phyloP scores from a whole-genome alignment of 129 eudicot genomes.

The Centella asiatica region DNA sequence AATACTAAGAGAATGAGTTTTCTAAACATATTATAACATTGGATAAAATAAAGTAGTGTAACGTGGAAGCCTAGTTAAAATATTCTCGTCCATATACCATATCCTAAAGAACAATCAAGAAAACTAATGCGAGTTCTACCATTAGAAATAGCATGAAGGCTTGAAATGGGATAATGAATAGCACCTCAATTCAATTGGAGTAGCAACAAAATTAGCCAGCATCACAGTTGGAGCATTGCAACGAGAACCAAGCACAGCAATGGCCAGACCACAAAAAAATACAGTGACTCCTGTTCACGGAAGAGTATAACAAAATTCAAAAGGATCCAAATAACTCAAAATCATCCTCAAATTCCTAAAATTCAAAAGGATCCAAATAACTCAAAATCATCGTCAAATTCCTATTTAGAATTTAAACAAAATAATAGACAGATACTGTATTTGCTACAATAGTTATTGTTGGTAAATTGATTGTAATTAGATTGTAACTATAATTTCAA shows the following conservation, averaged over 20 bases:
- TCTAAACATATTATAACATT: too few relatives aligned
- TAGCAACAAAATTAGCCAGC: constrained; percentile 76
- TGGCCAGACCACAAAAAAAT: constrained; percentile 72
- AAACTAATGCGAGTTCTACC: neutral
- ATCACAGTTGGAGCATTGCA: constrained; percentile 81
- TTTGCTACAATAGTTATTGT: too few relatives aligned
- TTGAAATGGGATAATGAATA: neutral
- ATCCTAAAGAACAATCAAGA: neutral
- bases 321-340: constrained; percentile 1
- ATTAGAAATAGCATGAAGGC: neutral
- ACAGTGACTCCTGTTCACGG: constrained; percentile 66
- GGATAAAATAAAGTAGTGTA: too few relatives aligned
- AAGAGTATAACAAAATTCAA: constrained; percentile 4
- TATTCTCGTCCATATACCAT: neutral
- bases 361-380: neutral
- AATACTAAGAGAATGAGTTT: too few relatives aligned
- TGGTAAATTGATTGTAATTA: too few relatives aligned
- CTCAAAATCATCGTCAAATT: neutral
- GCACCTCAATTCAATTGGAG: constrained; percentile 93
- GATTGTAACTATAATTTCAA: too few relatives aligned
- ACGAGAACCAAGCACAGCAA: constrained; percentile 61
- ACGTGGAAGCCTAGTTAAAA: neutral
- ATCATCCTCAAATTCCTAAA: neutral
- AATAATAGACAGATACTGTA: too few relatives aligned
- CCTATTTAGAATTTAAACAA: too few relatives aligned